Conservation (phyloP, 352 stramenopile species). For the Phytophthora aleatoria region DNA sequence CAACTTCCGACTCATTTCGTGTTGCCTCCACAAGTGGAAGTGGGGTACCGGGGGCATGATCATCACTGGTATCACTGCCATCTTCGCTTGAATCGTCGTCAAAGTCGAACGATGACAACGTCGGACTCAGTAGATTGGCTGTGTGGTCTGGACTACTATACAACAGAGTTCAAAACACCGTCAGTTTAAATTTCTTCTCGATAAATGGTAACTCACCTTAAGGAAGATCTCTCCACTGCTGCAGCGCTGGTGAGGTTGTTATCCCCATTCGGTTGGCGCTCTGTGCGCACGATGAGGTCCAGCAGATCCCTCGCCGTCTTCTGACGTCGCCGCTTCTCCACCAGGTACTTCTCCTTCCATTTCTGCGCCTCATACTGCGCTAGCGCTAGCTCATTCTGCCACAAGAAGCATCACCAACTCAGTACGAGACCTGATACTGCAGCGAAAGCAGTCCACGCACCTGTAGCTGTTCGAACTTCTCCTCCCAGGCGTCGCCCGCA, state of each 20-base stretch:
- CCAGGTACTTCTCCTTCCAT: conserved; percentile 85
- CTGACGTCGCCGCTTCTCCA: conserved; percentile 71
- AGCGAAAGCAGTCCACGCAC: conserved; percentile 19
- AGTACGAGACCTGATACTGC: not conserved
- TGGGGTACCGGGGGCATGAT: conserved; percentile 4
- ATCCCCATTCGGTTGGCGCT: conserved; percentile 29
- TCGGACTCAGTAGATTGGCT: conserved; percentile 74
- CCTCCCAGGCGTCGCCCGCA: conserved; percentile 34
- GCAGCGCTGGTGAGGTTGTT: conserved; percentile 4
- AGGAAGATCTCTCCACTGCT: conserved; percentile 41
- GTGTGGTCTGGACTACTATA: conserved; percentile 53
- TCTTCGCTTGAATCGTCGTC: conserved; percentile 72
- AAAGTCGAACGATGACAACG: conserved; percentile 87
- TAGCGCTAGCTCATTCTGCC: conserved; percentile 64
- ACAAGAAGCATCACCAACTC: conserved; percentile 8
- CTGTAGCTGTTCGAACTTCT: conserved; percentile 54
- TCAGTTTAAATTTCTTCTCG: not conserved
- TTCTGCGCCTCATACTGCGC: conserved; percentile 69
- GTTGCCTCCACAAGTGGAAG: conserved; percentile 19
- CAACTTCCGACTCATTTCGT: conserved; percentile 22
- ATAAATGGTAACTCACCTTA: conserved; percentile 35
- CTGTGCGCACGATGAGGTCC: conserved; percentile 59
- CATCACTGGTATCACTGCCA: conserved; percentile 16
- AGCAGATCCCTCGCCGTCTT: conserved; percentile 68
- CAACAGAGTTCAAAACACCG: not conserved